These are phyloP conservation scores for Beauveria brongniartii DNA, from an alignment of 2,329 filamentous ascomycete genomes.

Conservation along the genomic window DNA sequence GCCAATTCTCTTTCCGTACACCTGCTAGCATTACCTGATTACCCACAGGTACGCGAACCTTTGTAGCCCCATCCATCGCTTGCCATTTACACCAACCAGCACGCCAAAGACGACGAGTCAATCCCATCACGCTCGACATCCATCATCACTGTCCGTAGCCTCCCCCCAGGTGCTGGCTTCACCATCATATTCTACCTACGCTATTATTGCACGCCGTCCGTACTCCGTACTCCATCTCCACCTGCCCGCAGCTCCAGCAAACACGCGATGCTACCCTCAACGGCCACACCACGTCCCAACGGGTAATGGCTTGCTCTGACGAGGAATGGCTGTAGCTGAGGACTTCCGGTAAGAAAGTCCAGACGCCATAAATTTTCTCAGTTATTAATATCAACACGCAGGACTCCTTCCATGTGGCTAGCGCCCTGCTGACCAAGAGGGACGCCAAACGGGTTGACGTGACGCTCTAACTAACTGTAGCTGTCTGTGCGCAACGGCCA, in stretches of 20 bases:
- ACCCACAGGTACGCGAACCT: neutral
- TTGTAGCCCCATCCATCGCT: neutral
- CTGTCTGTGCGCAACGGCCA: neutral
- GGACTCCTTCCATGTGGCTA: neutral
- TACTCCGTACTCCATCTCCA: too few species aligned
- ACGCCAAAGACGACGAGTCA: neutral
- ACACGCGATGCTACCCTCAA: too few species aligned
- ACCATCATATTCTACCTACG: too few species aligned
- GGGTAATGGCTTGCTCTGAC: neutral
- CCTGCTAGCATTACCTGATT: too few species aligned
- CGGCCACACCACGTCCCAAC: neutral
- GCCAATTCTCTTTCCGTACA: too few species aligned
- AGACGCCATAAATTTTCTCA: neutral
- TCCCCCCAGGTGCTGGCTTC: too few species aligned
- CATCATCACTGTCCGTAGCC: neutral
- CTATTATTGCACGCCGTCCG: too few species aligned
- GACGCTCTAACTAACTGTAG: neutral
- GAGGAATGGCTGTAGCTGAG: neutral
- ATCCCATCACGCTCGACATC: neutral
- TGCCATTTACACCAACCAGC: neutral
- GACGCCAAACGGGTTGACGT: neutral
- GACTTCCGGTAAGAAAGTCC: too few species aligned
- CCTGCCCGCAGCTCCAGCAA: too few species aligned
- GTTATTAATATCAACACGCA: neutral
- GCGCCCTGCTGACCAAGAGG: too few species aligned